phyloP scores from a whole-genome alignment of 129 eudicot genomes.

The Lonicera japonica region DNA sequence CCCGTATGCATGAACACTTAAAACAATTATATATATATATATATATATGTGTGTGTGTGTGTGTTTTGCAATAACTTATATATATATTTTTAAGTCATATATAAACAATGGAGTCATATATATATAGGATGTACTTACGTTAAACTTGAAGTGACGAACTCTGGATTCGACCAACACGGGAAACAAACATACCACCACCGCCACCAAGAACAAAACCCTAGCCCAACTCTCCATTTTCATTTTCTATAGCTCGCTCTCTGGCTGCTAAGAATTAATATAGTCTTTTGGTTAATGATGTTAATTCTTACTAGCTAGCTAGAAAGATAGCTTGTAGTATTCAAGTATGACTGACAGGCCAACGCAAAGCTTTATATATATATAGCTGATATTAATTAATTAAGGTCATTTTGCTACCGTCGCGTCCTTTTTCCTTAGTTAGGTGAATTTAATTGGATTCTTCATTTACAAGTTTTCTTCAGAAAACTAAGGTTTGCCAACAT shows the following conservation, averaged over 20 bases:
- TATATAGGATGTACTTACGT: conserved; percentile 37
- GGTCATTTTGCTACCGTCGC: conserved; percentile 20
- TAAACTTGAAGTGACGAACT: conserved; percentile 66
- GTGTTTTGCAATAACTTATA: not conserved
- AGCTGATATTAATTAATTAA: conserved; percentile 3
- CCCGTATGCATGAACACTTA: not conserved
- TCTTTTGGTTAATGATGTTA: not conserved
- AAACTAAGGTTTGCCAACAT: conserved; percentile 18
- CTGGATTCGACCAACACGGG: conserved; percentile 44
- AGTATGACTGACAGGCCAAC: conserved; percentile 32
- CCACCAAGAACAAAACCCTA: conserved; percentile 29
- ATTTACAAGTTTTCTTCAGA: conserved; percentile 20
- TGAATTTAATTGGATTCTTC: conserved; percentile 24
- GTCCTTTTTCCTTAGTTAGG: conserved; percentile 58
- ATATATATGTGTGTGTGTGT: not conserved
- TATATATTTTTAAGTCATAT: not conserved
- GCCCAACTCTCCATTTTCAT: conserved; percentile 12
- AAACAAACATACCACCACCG: conserved; percentile 35
- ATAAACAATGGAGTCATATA: not conserved
- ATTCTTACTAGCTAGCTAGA: too few species aligned
- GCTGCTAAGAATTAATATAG: not conserved
- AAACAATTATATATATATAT: not conserved
- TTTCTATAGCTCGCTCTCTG: not conserved
- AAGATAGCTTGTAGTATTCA: conserved; percentile 11
- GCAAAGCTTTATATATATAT: conserved; percentile 43